Evolutionary conservation across 495 filamentous ascomycete species (phyloP), one percentile per base, ranked within the genome.

Genomic region (Bacidia rubella): DNA sequence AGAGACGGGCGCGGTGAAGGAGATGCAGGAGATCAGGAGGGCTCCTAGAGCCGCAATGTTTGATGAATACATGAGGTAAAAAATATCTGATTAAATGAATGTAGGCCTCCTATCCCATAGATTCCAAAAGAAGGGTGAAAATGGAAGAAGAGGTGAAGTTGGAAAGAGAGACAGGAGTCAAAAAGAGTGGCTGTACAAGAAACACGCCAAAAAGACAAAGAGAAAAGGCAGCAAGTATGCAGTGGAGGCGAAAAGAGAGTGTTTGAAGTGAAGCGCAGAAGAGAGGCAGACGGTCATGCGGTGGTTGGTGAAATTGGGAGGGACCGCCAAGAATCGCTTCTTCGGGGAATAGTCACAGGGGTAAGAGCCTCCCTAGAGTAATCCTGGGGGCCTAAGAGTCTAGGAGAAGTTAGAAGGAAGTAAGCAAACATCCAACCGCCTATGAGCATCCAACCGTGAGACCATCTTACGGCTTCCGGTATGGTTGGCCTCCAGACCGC

Each of bases 131-230:
- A n/a, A n/a, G n/a, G n/a, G n/a, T n/a, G n/a, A n/a, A n/a, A n/a
- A n/a, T n/a, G n/a, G n/a, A n/a, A n/a, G n/a, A n/a, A n/a, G n/a
- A n/a, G n/a, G n/a, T n/a, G n/a, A n/a, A n/a, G n/a, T n/a, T n/a
- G 20, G 17, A 17, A 22, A 20, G 41, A 44, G 17, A 44, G 41
- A 44, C 41, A 44, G 17, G 32, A 17, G 3, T 35, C 47, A 44
- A 38, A 1, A 50, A 50, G 25, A 35, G 27, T 15, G 47, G 27
- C 47, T 50, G 47, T 38, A 38, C 27, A 50, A 50, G 29, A 35
- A 15, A 35, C n/a, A 15, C 15, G 29, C 29, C 29, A 35, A 50
- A 50, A 50, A 2, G 38, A 17, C n/a, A 50, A 32, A n/a, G 38
- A 50, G 26, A 26, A 50, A 38, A 44, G 15, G 41, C 41, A 17